These are phyloP conservation scores for Coprinopsis sp. DNA, from an alignment of 768 basidiomycete species.

Conservation along the genomic window DNA sequence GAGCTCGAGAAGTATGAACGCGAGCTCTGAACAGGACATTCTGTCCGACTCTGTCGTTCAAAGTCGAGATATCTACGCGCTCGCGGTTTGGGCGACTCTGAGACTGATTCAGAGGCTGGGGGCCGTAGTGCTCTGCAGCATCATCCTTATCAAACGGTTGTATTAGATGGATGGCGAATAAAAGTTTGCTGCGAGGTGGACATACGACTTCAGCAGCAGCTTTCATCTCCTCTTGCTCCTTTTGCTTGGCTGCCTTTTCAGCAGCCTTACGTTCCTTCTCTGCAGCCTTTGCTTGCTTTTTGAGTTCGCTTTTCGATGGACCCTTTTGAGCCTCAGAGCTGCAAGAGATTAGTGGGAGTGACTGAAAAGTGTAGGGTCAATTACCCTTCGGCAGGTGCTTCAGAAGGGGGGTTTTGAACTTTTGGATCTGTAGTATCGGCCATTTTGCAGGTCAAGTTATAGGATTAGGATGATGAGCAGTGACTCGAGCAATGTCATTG, in stretches of 20 bases:
- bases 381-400: slow-evolving; percentile 22
- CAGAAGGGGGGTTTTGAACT: slow-evolving; percentile 21
- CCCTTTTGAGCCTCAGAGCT: slow-evolving; percentile 31
- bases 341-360: slow-evolving; percentile 1
- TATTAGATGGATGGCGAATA: slow-evolving; percentile 9
- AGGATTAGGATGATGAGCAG: too few relatives aligned
- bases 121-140: slow-evolving; percentile 77
- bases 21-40: slow-evolving; percentile 83
- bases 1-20: slow-evolving; percentile 85
- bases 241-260: slow-evolving; percentile 77
- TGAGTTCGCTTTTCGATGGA: slow-evolving; percentile 83
- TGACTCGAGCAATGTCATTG: background rate
- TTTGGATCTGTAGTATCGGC: slow-evolving; percentile 25
- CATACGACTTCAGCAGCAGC: slow-evolving; percentile 62
- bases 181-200: slow-evolving; percentile 6
- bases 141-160: slow-evolving; percentile 58
- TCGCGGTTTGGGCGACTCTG: slow-evolving; percentile 62
- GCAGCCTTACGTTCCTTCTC: slow-evolving; percentile 89
- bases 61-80: slow-evolving; percentile 59
- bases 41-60: slow-evolving; percentile 67
- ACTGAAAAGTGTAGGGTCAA: slow-evolving; percentile 4
- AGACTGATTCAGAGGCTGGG: slow-evolving; percentile 87
- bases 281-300: slow-evolving; percentile 86
- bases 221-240: slow-evolving; percentile 65
- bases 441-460: slow-evolving; percentile 19